Evolutionary conservation across 768 basidiomycete genomes (phyloP).

Genomic region (Suillus lakei): DNA sequence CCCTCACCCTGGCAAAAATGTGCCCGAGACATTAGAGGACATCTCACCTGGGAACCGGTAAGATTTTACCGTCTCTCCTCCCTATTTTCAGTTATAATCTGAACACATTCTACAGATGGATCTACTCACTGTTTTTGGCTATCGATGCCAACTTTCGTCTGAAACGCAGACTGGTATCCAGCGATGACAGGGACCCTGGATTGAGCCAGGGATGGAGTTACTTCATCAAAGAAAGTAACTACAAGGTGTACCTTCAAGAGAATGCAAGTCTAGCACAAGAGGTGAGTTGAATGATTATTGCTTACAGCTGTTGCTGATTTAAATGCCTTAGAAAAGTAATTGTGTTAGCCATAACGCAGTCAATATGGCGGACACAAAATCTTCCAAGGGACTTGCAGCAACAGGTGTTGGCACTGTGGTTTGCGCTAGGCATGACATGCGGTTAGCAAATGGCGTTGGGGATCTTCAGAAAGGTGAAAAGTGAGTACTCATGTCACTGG

Average conservation of each 20-base stretch:
- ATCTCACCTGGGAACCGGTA: slow-evolving; percentile 3
- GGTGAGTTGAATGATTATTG: neutral
- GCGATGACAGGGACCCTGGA: slow-evolving; percentile 18
- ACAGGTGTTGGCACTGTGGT: slow-evolving; percentile 10
- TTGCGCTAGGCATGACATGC: slow-evolving; percentile 18
- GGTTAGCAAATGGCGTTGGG: slow-evolving; percentile 18
- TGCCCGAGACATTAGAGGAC: slow-evolving; percentile 2
- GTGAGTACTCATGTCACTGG: slow-evolving; percentile 17
- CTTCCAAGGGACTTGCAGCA: too few relatives aligned
- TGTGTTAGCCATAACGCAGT: slow-evolving; percentile 3
- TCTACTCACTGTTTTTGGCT: slow-evolving; percentile 16
- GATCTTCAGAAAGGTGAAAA: slow-evolving; percentile 39
- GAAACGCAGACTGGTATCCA: slow-evolving; percentile 20
- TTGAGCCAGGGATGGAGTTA: slow-evolving; percentile 26
- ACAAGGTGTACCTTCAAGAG: slow-evolving; percentile 14
- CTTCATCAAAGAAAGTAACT: slow-evolving; percentile 25
- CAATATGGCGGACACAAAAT: slow-evolving; percentile 6
- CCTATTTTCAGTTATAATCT: neutral
- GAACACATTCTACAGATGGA: slow-evolving; percentile 8
- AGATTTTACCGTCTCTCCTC: neutral
- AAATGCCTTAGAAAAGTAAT: neutral
- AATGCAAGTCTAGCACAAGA: slow-evolving; percentile 4
- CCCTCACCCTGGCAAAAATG: slow-evolving; percentile 34
- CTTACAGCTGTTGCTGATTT: neutral
- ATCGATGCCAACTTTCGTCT: slow-evolving; percentile 10